Evolutionary conservation across 2,329 filamentous ascomycete species (phyloP).

Genomic region (Venturia pyrina): DNA sequence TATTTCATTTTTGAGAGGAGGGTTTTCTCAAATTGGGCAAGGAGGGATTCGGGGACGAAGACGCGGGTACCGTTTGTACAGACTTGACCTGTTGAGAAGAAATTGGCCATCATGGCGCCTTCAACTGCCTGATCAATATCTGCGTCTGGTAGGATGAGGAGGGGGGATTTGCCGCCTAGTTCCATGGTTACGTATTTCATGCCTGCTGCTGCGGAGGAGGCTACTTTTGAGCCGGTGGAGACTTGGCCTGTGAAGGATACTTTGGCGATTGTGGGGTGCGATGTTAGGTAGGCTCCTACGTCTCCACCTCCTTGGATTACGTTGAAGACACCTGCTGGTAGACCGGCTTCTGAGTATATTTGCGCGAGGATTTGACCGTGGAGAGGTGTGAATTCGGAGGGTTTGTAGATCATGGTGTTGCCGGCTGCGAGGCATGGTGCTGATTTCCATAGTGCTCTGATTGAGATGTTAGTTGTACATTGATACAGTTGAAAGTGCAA

Average conservation of each 20-base stretch:
- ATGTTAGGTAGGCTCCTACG: slow-evolving; percentile 64
- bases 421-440: slow-evolving; percentile 76
- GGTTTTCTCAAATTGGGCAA: slow-evolving; percentile 56
- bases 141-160: slow-evolving; percentile 71
- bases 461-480: not conserved
- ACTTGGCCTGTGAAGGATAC: slow-evolving; percentile 88
- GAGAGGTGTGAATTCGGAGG: slow-evolving; percentile 78
- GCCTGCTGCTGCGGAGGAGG: slow-evolving; percentile 59
- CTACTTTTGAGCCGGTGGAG: slow-evolving; percentile 72
- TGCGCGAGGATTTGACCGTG: slow-evolving; percentile 67
- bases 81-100: slow-evolving; percentile 83
- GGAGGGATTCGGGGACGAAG: slow-evolving; percentile 61
- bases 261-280: slow-evolving; percentile 66
- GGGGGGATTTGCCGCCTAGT: slow-evolving; percentile 75
- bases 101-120: slow-evolving; percentile 88
- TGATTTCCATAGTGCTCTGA: slow-evolving; percentile 68
- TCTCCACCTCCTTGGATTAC: slow-evolving; percentile 73
- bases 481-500: not conserved
- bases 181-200: slow-evolving; percentile 95
- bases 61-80: slow-evolving; percentile 89
- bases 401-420: slow-evolving; percentile 87
- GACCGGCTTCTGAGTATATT: slow-evolving; percentile 67
- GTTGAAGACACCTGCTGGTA: slow-evolving; percentile 78
- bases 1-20: slow-evolving; percentile 61
- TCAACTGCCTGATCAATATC: slow-evolving; percentile 73